Evolutionary conservation across 2,329 filamentous ascomycete species (phyloP), one percentile per base, ranked within the genome.

Genomic region (Penicillium hordei): DNA sequence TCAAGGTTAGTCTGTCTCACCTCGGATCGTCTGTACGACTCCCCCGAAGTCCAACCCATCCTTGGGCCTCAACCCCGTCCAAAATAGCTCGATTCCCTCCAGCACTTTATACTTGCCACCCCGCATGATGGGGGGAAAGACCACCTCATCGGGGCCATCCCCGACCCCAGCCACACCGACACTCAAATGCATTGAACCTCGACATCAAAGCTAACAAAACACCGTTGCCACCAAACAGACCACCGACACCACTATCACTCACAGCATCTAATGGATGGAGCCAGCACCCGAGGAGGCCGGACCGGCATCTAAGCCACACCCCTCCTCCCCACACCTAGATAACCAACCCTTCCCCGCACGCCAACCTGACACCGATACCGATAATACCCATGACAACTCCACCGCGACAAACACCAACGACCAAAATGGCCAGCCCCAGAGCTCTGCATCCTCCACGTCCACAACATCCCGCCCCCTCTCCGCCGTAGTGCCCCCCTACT

Each of bases 401-500:
- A 38, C 23, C 44, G 9, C 15, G 9, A 33, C 31, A 48, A 19
- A 33, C 17, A 27, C 15, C 10, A 51, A 54, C 43, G 51, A 25
- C 42, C 50, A 48, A 45, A 60, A 65, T 60, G 62, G 50, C 46
- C 54, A 60, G 25, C 36, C 52, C 39, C 23, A 45, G 8, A 62
- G 60, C 33, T 39, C 48, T 9, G 29, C 51, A 38, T 46, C 64
- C 55, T 40, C 61, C 52, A 42, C 55, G 46, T 43, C 60, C 15
- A 56, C 63, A 52, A 29, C 48, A 4, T 60, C 61, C 21, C 51
- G 62, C n/a, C 61, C 63, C n/a, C 21, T 63, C 54, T 75, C 74
- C 36, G 68, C 68, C 29, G 68, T 75, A 60, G 66, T 75, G 34
- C 78, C 78, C 21, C 78, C 77, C 10, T 80, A 79, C 60, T 81